These are phyloP conservation scores for Phytophthora pseudosyringae DNA, from an alignment of 352 stramenopile species.

Conservation along the genomic window DNA sequence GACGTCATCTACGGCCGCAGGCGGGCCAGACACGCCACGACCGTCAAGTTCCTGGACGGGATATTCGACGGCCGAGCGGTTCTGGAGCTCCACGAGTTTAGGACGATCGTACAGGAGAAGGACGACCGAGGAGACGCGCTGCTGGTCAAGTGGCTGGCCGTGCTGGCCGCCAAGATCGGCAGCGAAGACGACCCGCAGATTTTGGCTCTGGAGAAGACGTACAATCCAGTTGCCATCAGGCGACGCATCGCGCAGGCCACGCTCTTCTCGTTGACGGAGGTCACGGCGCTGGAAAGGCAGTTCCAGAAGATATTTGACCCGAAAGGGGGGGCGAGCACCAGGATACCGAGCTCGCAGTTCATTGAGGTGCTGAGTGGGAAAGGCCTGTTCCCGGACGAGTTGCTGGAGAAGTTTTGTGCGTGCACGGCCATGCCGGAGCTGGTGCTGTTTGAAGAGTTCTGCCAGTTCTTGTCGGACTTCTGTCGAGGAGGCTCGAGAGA, in stretches of 20 bases:
- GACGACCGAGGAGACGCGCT: conserved; percentile 62
- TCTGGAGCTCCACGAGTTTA: conserved; percentile 73
- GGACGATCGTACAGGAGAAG: conserved; percentile 54
- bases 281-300: conserved; percentile 77
- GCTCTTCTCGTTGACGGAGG: conserved; percentile 74
- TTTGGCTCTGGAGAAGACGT: conserved; percentile 73
- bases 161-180: conserved; percentile 72
- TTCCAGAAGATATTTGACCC: conserved; percentile 82
- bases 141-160: conserved; percentile 68
- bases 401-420: conserved; percentile 57
- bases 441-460: conserved; percentile 87
- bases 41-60: conserved; percentile 61
- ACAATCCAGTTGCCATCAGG: conserved; percentile 83
- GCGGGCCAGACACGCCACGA: conserved; percentile 45
- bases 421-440: conserved; percentile 50
- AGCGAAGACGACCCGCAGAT: conserved; percentile 76
- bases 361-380: conserved; percentile 53
- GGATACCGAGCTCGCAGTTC: conserved; percentile 68
- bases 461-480: conserved; percentile 77
- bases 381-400: conserved; percentile 47
- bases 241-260: conserved; percentile 78
- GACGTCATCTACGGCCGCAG: conserved; percentile 84
- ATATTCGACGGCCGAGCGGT: conserved; percentile 55
- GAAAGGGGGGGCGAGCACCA: conserved; percentile 71
- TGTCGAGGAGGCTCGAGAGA: conserved; percentile 55